Evolutionary conservation across 1,284 basidiomycete genomes (phyloP), one percentile per base, ranked within the genome.

Genomic region (Irpex sp.): DNA sequence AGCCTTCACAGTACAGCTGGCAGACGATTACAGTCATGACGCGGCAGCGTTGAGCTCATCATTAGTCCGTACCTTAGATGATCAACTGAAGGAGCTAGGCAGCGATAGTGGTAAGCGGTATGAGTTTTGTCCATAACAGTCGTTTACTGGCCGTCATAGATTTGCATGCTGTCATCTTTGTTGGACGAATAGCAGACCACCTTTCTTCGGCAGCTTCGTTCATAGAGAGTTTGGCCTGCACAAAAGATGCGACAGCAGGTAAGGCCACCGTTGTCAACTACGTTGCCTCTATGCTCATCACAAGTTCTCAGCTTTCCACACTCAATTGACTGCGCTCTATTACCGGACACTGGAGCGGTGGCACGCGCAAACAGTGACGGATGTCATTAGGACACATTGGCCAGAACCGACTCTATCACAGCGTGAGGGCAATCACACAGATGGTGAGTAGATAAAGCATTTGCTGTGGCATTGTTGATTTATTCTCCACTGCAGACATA

Each of bases 331-430:
- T 43, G 67, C 64, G 2, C 68, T 88, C 11, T 78, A 81, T 67
- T 71, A 78, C 61, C 71, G 71, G 43, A 76, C 83, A 6, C 71
- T 86, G 62, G 73, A 78, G 59, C 74, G 73, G 37, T 89, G 88
- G 88, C 78, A 78, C 67, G 70, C 73, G 19, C 66, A 74, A 56
- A 75, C 77, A 5, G 75, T 86, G 13, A 72, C 75, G 46, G 68
- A 66, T 19, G 71, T 75, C 66, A 5, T 68, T 67, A 76, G 51
- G 70, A 68, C 61, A 59, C 60, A 66, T 59, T 62, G 63, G 58
- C 15, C 11, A 5, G 15, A 21, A 43, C 33, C 36, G 11, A n/a
- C n/a, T 15, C 33, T 9, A 58, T 39, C 36, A 31, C 15, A 43
- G 7, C 11, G 19, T 47, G 39, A 36, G 19, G n/a, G 13, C 56